Conservation (phyloP, 192 early-diverging fungal genomes). For the Geranomyces variabilis region DNA sequence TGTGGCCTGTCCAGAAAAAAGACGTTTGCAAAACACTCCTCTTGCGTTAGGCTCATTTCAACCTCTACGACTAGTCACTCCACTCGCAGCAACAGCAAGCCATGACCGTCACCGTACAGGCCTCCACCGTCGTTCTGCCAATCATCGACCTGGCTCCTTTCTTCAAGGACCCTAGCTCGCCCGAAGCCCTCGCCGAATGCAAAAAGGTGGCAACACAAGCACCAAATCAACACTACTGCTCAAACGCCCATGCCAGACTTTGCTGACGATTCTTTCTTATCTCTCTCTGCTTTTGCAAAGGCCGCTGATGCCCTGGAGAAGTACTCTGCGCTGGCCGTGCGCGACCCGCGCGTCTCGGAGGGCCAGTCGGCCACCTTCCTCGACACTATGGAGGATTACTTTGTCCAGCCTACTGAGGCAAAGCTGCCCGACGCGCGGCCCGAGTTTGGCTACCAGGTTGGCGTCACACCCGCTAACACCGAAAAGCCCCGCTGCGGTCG, state of each 20-base stretch:
- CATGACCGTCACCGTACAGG: slow-evolving; percentile 32
- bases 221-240: background rate
- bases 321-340: slow-evolving; percentile 66
- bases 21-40: too few species aligned
- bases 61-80: too few species aligned
- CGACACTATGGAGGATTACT: slow-evolving; percentile 75
- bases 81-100: background rate
- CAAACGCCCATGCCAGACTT: background rate
- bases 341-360: slow-evolving; percentile 70
- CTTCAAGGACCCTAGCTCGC: slow-evolving; percentile 55
- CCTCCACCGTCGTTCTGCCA: slow-evolving; percentile 38
- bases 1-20: too few species aligned
- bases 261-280: background rate
- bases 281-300: slow-evolving; percentile 33
- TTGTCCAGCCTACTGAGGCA: slow-evolving; percentile 59
- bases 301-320: slow-evolving; percentile 64
- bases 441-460: slow-evolving; percentile 55
- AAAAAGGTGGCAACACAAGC: slow-evolving; percentile 46
- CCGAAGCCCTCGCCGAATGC: slow-evolving; percentile 58
- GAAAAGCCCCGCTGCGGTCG: slow-evolving; percentile 68
- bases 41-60: too few species aligned
- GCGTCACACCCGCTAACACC: slow-evolving; percentile 69
- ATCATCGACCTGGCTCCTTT: slow-evolving; percentile 63
- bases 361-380: slow-evolving; percentile 50
- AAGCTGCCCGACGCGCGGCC: slow-evolving; percentile 68